A percentile compares a stretch with the other conserved stretches of the same genome.
These are phyloP conservation scores for Phaeodactylum tricornutum DNA, from an alignment of 108 stramenopile genomes.

Conservation along the genomic window DNA sequence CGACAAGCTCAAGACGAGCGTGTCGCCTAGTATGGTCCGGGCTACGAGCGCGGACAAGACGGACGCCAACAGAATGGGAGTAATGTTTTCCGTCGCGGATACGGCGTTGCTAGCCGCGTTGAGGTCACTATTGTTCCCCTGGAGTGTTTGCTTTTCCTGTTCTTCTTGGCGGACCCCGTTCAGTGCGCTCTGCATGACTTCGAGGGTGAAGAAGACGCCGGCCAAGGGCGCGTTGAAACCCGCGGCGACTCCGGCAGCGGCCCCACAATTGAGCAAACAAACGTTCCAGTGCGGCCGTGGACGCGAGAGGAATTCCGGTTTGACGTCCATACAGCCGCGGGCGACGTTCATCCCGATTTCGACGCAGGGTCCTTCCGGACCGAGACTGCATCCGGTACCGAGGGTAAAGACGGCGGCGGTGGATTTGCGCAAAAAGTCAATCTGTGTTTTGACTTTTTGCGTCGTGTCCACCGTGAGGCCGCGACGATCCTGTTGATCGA, in stretches of 20 bases:
- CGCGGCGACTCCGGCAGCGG: constrained; percentile 86
- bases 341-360: constrained; percentile 69
- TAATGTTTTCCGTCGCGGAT: constrained; percentile 40
- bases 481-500: constrained; percentile 31
- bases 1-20: constrained; percentile 51
- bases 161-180: constrained; percentile 15
- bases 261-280: constrained; percentile 73
- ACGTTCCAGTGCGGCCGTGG: constrained; percentile 9
- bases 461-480: too few species aligned
- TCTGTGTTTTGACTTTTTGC: constrained; percentile 18
- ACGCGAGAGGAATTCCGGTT: background rate
- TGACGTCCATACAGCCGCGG: constrained; percentile 16
- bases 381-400: constrained; percentile 80
- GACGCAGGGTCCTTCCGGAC: constrained; percentile 88
- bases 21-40: constrained; percentile 58
- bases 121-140: constrained; percentile 2
- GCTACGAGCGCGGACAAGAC: constrained; percentile 70
- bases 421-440: constrained; percentile 53
- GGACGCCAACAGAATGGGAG: constrained; percentile 61
- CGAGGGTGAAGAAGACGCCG: constrained; percentile 90
- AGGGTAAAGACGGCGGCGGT: constrained; percentile 74
- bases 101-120: constrained; percentile 2
- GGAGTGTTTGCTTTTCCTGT: background rate
- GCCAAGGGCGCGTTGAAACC: constrained; percentile 92
- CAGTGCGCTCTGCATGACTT: constrained; percentile 61